Evolutionary conservation across 805 yeast genomes (phyloP).

Genomic region (Ogataea thermomethanolica): DNA sequence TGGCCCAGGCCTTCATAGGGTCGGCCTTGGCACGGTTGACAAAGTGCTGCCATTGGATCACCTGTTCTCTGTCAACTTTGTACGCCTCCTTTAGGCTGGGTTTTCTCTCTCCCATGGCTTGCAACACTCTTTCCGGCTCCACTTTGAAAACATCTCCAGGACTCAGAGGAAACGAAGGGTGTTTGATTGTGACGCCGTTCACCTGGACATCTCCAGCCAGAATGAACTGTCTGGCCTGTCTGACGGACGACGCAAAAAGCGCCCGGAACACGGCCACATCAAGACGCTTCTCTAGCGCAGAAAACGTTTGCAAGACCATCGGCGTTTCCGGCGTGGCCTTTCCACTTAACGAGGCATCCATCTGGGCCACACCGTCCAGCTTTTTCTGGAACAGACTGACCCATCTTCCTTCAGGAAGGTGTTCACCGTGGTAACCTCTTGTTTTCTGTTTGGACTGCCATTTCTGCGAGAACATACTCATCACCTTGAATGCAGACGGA

Average conservation of each 20-base stretch:
- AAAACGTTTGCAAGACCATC: slow-evolving; percentile 81
- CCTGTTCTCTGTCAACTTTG: slow-evolving; percentile 67
- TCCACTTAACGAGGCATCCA: slow-evolving; percentile 75
- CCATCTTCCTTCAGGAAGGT: slow-evolving; percentile 80
- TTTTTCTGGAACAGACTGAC: slow-evolving; percentile 65
- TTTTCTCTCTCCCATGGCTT: slow-evolving; percentile 80
- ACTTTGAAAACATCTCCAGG: slow-evolving; percentile 89
- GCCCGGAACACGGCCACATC: slow-evolving; percentile 90
- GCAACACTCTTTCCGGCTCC: slow-evolving; percentile 77
- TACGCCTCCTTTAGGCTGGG: slow-evolving; percentile 70
- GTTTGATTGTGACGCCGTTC: slow-evolving; percentile 73
- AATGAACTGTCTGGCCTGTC: slow-evolving; percentile 91
- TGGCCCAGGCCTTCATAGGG: slow-evolving; percentile 57
- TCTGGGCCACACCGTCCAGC: slow-evolving; percentile 81
- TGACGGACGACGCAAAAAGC: slow-evolving; percentile 86
- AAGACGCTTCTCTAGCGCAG: slow-evolving; percentile 80
- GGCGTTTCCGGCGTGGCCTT: slow-evolving; percentile 60
- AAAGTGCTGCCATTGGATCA: slow-evolving; percentile 70
- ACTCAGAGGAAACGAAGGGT: slow-evolving; percentile 72
- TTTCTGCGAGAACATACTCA: slow-evolving; percentile 85
- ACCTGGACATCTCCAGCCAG: slow-evolving; percentile 78
- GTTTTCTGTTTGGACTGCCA: slow-evolving; percentile 91
- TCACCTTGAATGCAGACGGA: slow-evolving; percentile 46
- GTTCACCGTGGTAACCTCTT: slow-evolving; percentile 94
- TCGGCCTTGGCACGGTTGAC: slow-evolving; percentile 54